phyloP scores from a whole-genome alignment of 2,329 filamentous ascomycete species.

The Beauveria sp. region DNA sequence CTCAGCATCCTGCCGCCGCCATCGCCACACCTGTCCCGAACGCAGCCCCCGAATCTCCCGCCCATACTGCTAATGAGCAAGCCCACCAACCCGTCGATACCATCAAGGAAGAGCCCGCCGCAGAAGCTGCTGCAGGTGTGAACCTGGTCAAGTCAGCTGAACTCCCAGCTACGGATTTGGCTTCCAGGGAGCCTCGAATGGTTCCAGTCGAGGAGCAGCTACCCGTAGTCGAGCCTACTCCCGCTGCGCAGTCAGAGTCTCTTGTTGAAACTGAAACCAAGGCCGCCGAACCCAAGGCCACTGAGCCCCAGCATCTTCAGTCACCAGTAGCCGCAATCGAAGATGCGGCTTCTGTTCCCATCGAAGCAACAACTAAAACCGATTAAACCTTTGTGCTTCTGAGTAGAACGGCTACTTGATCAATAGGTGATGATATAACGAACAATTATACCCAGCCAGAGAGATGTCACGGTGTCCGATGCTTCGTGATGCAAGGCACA shows the following conservation, averaged over 20 bases:
- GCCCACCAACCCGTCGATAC: neutral
- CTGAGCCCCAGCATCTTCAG: neutral
- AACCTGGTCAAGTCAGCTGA: neutral
- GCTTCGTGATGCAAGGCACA: neutral
- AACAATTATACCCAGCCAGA: slow-evolving; percentile 3
- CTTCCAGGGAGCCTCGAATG: neutral
- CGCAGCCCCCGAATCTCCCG: neutral
- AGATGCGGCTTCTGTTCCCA: neutral
- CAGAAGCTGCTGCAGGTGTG: neutral
- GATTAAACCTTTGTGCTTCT: neutral
- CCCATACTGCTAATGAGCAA: neutral
- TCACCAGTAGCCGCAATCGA: neutral
- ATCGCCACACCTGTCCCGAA: neutral
- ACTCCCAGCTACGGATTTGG: neutral
- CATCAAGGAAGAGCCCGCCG: slow-evolving; percentile 10
- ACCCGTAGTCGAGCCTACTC: neutral
- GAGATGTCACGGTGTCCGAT: neutral
- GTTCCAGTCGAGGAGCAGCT: neutral
- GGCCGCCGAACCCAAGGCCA: neutral
- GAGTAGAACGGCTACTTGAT: neutral
- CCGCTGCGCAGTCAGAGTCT: neutral
- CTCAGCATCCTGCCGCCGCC: neutral
- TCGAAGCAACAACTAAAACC: neutral
- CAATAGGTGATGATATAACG: slow-evolving; percentile 7
- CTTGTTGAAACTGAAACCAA: neutral